A percentile compares a stretch with the other conserved stretches of the same genome.
These are phyloP conservation scores for Pythium sukuiense DNA, from an alignment of 352 stramenopile species.

Conservation along the genomic window DNA sequence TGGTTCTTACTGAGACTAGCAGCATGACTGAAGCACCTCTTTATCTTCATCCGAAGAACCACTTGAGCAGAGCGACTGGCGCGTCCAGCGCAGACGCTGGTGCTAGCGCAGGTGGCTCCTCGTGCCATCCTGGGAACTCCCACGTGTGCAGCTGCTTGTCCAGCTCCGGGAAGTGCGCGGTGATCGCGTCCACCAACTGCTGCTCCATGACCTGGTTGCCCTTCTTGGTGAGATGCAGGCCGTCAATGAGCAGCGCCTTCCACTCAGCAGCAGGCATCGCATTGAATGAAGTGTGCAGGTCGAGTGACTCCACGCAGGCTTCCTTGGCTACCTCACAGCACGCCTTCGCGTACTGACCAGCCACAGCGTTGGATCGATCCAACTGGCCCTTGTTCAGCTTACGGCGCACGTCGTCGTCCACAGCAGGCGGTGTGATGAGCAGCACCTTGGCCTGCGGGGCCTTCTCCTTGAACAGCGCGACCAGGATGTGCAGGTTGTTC, in stretches of 20 bases:
- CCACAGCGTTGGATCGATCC: conserved; percentile 44
- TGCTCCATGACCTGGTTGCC: conserved; percentile 48
- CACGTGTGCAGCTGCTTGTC: conserved; percentile 3
- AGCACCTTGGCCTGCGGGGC: conserved; percentile 35
- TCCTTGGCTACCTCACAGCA: conserved; percentile 40
- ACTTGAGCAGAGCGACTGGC: not conserved
- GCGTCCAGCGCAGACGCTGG: not conserved
- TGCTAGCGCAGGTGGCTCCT: not conserved
- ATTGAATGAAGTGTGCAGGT: conserved; percentile 51
- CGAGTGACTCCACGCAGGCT: conserved; percentile 34
- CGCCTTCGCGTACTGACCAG: conserved; percentile 40
- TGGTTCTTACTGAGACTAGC: too few species aligned
- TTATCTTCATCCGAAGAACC: not conserved
- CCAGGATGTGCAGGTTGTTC: conserved; percentile 36
- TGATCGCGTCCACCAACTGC: conserved; percentile 20
- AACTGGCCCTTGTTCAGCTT: conserved; percentile 5
- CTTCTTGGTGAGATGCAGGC: conserved; percentile 49
- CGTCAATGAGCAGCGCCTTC: conserved; percentile 43
- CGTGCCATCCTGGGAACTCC: conserved; percentile 10
- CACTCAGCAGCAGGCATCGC: conserved; percentile 28
- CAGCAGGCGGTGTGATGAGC: conserved; percentile 52
- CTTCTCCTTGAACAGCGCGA: conserved; percentile 28
- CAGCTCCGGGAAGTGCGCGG: conserved; percentile 3
- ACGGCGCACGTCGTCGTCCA: conserved; percentile 37
- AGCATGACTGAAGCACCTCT: too few species aligned